Evolutionary conservation across 2,329 filamentous ascomycete genomes (phyloP), one percentile per base, ranked within the genome.

Genomic region (Hypoxylon sp.): DNA sequence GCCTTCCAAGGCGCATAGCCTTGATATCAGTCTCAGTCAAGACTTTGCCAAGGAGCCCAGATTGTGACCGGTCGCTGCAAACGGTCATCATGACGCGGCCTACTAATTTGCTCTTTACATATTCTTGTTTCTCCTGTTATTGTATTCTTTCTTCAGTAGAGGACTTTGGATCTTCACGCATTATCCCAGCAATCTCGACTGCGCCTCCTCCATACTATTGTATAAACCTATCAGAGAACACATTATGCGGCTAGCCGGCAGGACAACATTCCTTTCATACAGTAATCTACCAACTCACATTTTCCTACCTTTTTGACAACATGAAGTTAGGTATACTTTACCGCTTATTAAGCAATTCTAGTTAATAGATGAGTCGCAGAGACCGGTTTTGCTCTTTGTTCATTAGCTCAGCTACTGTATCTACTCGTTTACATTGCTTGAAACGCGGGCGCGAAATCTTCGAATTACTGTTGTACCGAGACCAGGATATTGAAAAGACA

Each of bases 31-130:
- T 24, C 29, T 26, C 11, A 42, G 37, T 57, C 56, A 64, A 68
- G 55, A 42, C 65, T 60, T 46, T 65, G 65, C 65, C 65, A 68
- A 68, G 65, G 24, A 54, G 65, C 42, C 24, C 37, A 37, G 39
- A 31, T 51, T 60, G 22, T 61, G 48, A 54, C 48, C 13, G 13
- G 39, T 56, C 42, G 26, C 55, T 57, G 17, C 13, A 24, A 44
- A 39, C 51, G 42, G 33, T 19, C 42, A 6, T 14, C 48, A 52
- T 68, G 61, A 68, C 65, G 65, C 65, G 65, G 60, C 65, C 39
- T 33, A 22, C 11, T 42, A 42, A 10, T 52, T 54, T 61, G 35
- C 50, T 29, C 47, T 22, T 33, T 33, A 26, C 24, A 4, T 5
- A 13, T 26, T 55, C 22, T 22, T 4, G 8, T 55, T 17, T 37